These are phyloP conservation scores for Emmonsia crescens DNA, from an alignment of 2,329 filamentous ascomycete genomes.

Conservation along the genomic window DNA sequence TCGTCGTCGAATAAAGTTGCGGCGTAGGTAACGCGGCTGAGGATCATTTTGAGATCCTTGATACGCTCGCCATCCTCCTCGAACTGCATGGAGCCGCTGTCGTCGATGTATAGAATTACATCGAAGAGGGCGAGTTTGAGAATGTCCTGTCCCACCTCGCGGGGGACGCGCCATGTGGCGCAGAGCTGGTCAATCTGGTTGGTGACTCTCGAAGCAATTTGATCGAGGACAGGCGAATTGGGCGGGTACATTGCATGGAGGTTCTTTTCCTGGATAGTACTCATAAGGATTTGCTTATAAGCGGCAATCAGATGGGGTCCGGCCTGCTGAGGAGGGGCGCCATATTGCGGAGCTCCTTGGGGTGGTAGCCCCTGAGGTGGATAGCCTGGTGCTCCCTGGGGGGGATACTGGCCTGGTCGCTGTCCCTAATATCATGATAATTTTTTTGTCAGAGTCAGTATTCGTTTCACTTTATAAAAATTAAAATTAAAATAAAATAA, in stretches of 20 bases:
- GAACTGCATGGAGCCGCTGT: constrained; percentile 60
- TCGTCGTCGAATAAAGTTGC: constrained; percentile 60
- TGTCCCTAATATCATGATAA: constrained; percentile 10
- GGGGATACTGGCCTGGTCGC: constrained; percentile 18
- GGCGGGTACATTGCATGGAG: constrained; percentile 50
- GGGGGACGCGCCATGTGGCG: constrained; percentile 45
- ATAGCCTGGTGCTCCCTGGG: constrained; percentile 26
- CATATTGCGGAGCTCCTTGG: constrained; percentile 20
- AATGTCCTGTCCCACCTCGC: constrained; percentile 52
- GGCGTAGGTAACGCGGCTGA: constrained; percentile 52
- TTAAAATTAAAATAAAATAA: constrained; percentile 1
- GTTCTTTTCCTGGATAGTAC: constrained; percentile 49
- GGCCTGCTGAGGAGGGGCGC: constrained; percentile 23
- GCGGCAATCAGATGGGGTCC: constrained; percentile 41
- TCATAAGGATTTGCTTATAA: constrained; percentile 47
- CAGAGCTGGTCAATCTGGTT: constrained; percentile 46
- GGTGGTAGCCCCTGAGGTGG: constrained; percentile 24
- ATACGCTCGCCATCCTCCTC: constrained; percentile 57
- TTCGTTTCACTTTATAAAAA: background rate
- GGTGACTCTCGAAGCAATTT: constrained; percentile 40
- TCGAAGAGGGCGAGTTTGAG: constrained; percentile 54
- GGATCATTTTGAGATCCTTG: constrained; percentile 53
- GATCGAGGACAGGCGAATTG: constrained; percentile 40
- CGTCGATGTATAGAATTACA: constrained; percentile 54
- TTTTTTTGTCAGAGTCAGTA: constrained; percentile 5